Conservation (phyloP, 2,329 filamentous ascomycete genomes). For the Hypoxylon sp. region DNA sequence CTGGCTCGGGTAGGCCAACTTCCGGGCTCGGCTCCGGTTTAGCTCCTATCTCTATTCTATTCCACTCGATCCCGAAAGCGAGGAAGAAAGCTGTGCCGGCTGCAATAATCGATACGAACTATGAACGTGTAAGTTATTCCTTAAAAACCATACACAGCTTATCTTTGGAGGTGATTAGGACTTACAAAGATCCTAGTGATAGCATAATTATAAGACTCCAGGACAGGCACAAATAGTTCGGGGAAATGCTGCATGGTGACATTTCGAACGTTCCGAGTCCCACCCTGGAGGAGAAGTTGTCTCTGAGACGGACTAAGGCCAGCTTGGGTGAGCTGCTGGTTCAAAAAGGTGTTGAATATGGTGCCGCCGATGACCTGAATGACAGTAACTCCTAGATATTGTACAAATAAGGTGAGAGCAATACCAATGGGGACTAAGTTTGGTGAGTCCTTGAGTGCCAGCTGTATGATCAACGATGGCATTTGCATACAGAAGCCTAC, state of each 20-base stretch:
- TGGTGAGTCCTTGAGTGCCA: conserved; percentile 1
- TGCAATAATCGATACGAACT: conserved; percentile 16
- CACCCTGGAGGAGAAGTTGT: not conserved
- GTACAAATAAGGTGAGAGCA: conserved; percentile 10
- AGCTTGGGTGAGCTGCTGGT: conserved; percentile 4
- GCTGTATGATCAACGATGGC: conserved; percentile 13
- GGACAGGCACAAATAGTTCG: not conserved
- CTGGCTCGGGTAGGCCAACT: not conserved
- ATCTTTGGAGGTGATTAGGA: not conserved
- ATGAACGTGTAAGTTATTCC: not conserved
- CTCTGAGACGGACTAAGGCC: conserved; percentile 7
- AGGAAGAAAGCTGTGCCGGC: conserved; percentile 3
- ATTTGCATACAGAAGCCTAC: conserved; percentile 15
- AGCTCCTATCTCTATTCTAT: not conserved
- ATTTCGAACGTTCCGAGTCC: not conserved
- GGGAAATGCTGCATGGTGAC: not conserved
- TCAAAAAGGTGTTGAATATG: conserved; percentile 12
- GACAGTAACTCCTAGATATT: conserved; percentile 15
- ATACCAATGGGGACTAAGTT: conserved; percentile 12
- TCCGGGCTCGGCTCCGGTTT: not conserved
- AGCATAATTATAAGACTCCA: not conserved
- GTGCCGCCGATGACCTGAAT: conserved; percentile 12
- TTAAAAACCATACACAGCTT: not conserved
- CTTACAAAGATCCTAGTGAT: not conserved
- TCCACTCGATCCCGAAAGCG: conserved; percentile 15